Conservation (phyloP, 306 rosid genomes). For the Purshia tridentata region DNA sequence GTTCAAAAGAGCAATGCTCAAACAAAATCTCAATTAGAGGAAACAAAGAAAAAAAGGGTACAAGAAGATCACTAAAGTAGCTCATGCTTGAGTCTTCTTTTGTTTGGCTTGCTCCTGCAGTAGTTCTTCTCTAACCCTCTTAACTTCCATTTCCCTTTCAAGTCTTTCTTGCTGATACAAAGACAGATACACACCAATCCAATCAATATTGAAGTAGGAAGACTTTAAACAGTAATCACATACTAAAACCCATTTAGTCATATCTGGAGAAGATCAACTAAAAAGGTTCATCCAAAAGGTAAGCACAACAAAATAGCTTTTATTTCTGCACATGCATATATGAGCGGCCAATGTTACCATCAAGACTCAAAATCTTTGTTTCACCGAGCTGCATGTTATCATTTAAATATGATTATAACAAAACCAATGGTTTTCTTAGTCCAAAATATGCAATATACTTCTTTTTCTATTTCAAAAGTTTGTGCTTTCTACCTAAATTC, state of each 20-base stretch:
- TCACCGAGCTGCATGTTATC: neutral
- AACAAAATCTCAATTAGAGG: constrained; percentile 16
- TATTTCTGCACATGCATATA: neutral
- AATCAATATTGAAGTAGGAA: neutral
- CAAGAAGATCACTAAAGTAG: constrained; percentile 19
- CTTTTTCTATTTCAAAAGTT: neutral
- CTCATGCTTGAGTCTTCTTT: constrained; percentile 56
- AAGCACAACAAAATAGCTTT: neutral
- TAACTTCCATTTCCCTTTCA: constrained; percentile 82
- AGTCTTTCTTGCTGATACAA: constrained; percentile 65
- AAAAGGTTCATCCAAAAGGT: neutral
- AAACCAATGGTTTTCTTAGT: neutral
- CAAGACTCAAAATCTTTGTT: neutral
- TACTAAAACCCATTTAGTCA: neutral
- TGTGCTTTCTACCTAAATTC: neutral
- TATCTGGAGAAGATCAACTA: neutral
- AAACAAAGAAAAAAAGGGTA: constrained; percentile 21
- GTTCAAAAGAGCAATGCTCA: neutral
- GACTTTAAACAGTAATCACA: neutral
- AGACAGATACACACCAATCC: neutral
- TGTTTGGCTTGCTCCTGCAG: constrained; percentile 56
- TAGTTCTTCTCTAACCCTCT: constrained; percentile 76
- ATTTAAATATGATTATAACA: neutral
- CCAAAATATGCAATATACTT: neutral
- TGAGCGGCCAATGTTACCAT: neutral